Percentiles rank a stretch among this genome's conserved stretches.
phyloP scores from a whole-genome alignment of 345 rosid genomes.

The Sapria himalayana region DNA sequence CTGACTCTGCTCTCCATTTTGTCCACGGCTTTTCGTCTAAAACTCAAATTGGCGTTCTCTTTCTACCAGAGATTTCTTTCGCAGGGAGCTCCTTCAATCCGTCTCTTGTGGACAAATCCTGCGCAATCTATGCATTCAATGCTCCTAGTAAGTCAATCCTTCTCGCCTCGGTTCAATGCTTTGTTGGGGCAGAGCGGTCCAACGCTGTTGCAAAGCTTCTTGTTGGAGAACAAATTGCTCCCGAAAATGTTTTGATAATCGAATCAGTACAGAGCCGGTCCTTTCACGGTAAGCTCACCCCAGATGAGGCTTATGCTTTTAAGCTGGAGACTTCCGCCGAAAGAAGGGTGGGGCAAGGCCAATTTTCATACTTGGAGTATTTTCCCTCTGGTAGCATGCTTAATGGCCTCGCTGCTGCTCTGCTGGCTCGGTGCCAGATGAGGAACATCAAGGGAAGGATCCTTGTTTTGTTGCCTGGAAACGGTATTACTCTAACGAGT shows the following conservation, averaged over 20 bases:
- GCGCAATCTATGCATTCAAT: slow-evolving; percentile 49
- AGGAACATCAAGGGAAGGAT: slow-evolving; percentile 53
- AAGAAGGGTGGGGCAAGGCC: slow-evolving; percentile 21
- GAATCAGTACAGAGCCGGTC: slow-evolving; percentile 61
- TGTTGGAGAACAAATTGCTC: slow-evolving; percentile 40
- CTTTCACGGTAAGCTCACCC: slow-evolving; percentile 63
- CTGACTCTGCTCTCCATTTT: slow-evolving; percentile 40
- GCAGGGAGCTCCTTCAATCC: slow-evolving; percentile 44
- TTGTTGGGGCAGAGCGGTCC: slow-evolving; percentile 49
- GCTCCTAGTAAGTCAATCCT: slow-evolving; percentile 18
- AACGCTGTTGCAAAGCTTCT: slow-evolving; percentile 51
- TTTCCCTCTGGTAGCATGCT: slow-evolving; percentile 79
- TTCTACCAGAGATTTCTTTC: slow-evolving; percentile 58
- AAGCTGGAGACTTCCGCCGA: slow-evolving; percentile 66
- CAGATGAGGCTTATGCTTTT: slow-evolving; percentile 43
- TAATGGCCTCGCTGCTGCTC: slow-evolving; percentile 72
- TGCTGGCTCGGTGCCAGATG: slow-evolving; percentile 54
- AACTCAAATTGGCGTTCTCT: slow-evolving; percentile 45
- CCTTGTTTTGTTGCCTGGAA: slow-evolving; percentile 65
- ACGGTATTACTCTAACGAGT: slow-evolving; percentile 29
- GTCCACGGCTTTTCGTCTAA: slow-evolving; percentile 36
- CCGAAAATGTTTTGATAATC: slow-evolving; percentile 44
- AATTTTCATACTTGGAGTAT: slow-evolving; percentile 30
- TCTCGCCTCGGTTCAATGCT: slow-evolving; percentile 39
- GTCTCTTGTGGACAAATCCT: slow-evolving; percentile 51